phyloP scores from a whole-genome alignment of 768 basidiomycete genomes.

The Phaffia tasmanica region DNA sequence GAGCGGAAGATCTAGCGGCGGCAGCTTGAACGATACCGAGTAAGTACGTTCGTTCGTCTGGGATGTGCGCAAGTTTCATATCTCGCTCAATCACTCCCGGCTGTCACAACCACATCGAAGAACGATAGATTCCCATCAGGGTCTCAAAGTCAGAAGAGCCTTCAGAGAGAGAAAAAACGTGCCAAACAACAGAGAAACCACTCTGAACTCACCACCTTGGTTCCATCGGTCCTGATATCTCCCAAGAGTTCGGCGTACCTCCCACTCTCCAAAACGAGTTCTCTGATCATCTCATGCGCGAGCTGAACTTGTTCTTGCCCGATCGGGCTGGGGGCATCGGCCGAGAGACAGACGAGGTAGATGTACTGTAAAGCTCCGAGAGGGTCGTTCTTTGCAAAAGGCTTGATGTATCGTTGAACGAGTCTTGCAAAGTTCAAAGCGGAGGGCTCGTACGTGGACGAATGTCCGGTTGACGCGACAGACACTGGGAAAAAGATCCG shows the following conservation, averaged over 20 bases:
- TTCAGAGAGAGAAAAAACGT: neutral
- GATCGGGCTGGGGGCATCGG: slow-evolving; percentile 57
- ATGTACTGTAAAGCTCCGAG: slow-evolving; percentile 91
- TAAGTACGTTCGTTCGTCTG: slow-evolving; percentile 56
- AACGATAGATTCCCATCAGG: neutral
- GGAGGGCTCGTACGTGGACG: slow-evolving; percentile 23
- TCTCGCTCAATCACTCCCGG: slow-evolving; percentile 79
- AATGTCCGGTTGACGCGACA: neutral
- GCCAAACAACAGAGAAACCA: neutral
- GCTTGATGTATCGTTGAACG: slow-evolving; percentile 83
- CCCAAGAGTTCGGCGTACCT: slow-evolving; percentile 86
- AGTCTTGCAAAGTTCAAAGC: slow-evolving; percentile 65
- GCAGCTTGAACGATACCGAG: slow-evolving; percentile 71
- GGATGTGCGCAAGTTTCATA: slow-evolving; percentile 60
- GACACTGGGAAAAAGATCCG: slow-evolving; percentile 14
- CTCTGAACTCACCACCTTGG: slow-evolving; percentile 56
- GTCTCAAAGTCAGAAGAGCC: neutral
- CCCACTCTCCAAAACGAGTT: slow-evolving; percentile 40
- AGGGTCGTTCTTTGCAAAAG: slow-evolving; percentile 84
- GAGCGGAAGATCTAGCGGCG: slow-evolving; percentile 68
- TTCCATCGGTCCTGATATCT: slow-evolving; percentile 78
- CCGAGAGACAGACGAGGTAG: slow-evolving; percentile 66
- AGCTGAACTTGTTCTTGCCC: slow-evolving; percentile 76
- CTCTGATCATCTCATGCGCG: slow-evolving; percentile 39
- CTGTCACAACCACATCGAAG: slow-evolving; percentile 40